Conservation (phyloP, 768 basidiomycete species). For the Leccinum sublutescens region DNA sequence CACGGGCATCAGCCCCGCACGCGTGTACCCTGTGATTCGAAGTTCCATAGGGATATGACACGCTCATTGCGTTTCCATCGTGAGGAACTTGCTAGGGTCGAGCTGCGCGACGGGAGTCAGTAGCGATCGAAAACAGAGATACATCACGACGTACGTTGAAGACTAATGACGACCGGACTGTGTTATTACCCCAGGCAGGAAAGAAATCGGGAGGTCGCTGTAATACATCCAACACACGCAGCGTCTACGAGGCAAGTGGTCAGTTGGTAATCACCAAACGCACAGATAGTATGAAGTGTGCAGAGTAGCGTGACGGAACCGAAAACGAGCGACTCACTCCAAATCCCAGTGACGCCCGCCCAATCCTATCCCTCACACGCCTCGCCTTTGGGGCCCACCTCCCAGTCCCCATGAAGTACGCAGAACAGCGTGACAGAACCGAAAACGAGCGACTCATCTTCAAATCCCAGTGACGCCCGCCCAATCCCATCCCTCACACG, state of each 20-base stretch:
- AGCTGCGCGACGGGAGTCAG: conserved; percentile 15
- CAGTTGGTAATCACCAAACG: background rate
- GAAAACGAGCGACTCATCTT: conserved; percentile 38
- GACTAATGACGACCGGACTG: conserved; percentile 6
- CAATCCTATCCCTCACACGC: no score
- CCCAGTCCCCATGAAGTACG: no score
- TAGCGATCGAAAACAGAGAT: background rate
- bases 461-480: conserved; percentile 54
- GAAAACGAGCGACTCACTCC: no score
- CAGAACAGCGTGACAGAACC: no score
- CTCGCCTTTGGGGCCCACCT: no score
- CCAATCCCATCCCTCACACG: conserved; percentile 55
- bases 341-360: no score
- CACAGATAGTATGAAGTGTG: no score
- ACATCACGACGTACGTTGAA: conserved; percentile 19
- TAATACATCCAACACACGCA: conserved; percentile 62
- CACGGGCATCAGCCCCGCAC: conserved; percentile 23
- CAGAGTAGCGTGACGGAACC: no score
- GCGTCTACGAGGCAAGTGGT: conserved; percentile 35
- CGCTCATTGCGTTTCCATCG: conserved; percentile 39
- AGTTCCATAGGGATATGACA: conserved; percentile 52
- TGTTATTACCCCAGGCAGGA: background rate
- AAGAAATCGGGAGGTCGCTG: conserved; percentile 4
- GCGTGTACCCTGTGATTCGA: conserved; percentile 39
- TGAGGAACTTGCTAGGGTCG: conserved; percentile 29